Evolutionary conservation across 2,329 filamentous ascomycete genomes (phyloP).

Genomic region (Hypoxylon sp.): DNA sequence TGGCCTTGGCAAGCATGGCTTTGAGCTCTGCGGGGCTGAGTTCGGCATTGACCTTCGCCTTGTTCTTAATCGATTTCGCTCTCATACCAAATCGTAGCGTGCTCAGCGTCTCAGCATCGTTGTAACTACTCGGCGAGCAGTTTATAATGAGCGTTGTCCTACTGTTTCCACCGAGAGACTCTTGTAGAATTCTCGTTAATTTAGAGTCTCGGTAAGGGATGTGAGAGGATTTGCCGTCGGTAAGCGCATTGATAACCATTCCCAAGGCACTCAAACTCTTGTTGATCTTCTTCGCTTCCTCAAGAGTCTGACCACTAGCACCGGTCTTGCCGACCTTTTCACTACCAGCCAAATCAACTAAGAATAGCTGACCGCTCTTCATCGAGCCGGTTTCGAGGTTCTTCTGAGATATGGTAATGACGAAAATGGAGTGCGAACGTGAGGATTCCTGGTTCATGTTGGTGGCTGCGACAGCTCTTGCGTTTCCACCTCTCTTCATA

Average conservation of each 20-base stretch:
- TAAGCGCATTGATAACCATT: constrained; percentile 98
- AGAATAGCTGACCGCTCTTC: constrained; percentile 95
- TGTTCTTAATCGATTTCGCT: constrained; percentile 99
- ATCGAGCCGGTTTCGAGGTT: constrained; percentile 96
- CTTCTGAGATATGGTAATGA: constrained; percentile 97
- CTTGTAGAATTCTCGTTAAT: constrained; percentile 96
- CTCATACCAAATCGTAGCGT: constrained; percentile 95
- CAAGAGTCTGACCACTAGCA: constrained; percentile 94
- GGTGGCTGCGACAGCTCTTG: constrained; percentile 92
- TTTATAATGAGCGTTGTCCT: constrained; percentile 99
- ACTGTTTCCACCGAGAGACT: constrained; percentile 97
- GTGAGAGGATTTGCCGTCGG: constrained; percentile 96
- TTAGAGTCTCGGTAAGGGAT: constrained; percentile 98
- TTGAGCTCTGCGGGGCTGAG: constrained; percentile 97
- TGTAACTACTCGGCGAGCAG: constrained; percentile 98
- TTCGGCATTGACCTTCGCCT: constrained; percentile 99
- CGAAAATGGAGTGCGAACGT: constrained; percentile 97
- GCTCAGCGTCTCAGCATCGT: constrained; percentile 93
- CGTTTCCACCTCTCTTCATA: constrained; percentile 91
- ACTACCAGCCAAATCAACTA: constrained; percentile 97
- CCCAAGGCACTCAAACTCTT: constrained; percentile 98
- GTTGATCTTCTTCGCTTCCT: constrained; percentile 99
- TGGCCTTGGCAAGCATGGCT: constrained; percentile 90
- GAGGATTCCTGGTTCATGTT: constrained; percentile 99
- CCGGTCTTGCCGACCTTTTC: constrained; percentile 99